These are phyloP conservation scores for Ceratobasidium papillatum DNA, from an alignment of 1,284 basidiomycete genomes.

Conservation along the genomic window DNA sequence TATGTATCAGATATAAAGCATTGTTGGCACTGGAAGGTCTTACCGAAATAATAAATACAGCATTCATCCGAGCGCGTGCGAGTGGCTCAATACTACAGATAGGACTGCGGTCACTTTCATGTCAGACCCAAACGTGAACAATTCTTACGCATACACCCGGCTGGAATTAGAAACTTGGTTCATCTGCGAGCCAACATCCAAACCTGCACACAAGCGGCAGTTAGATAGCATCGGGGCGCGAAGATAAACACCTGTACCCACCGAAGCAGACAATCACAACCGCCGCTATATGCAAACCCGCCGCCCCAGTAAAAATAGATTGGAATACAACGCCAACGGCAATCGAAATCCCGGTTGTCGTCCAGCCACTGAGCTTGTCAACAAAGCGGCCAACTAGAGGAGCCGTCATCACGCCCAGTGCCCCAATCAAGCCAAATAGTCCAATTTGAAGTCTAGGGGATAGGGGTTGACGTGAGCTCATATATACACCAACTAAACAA, in stretches of 20 bases:
- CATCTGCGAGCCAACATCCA: constrained; percentile 61
- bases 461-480: not conserved
- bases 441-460: constrained; percentile 62
- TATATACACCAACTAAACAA: constrained; percentile 11
- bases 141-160: constrained; percentile 53
- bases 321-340: constrained; percentile 56
- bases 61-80: constrained; percentile 71
- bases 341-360: constrained; percentile 65
- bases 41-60: constrained; percentile 67
- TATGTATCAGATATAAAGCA: not conserved
- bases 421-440: constrained; percentile 74
- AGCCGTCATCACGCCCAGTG: constrained; percentile 69
- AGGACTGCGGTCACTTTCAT: not conserved
- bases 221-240: not conserved
- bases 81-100: constrained; percentile 60
- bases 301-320: constrained; percentile 65
- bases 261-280: constrained; percentile 60
- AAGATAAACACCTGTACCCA: constrained; percentile 29
- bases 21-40: constrained; percentile 46
- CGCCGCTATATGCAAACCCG: constrained; percentile 66
- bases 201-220: constrained; percentile 43
- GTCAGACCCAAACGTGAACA: too few relatives aligned
- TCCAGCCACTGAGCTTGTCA: constrained; percentile 72
- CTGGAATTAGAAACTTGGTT: constrained; percentile 51
- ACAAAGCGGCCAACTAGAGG: constrained; percentile 69